Base-by-base conservation (phyloP, 108 stramenopile species). In the Hondaea fermentalgiana region DNA sequence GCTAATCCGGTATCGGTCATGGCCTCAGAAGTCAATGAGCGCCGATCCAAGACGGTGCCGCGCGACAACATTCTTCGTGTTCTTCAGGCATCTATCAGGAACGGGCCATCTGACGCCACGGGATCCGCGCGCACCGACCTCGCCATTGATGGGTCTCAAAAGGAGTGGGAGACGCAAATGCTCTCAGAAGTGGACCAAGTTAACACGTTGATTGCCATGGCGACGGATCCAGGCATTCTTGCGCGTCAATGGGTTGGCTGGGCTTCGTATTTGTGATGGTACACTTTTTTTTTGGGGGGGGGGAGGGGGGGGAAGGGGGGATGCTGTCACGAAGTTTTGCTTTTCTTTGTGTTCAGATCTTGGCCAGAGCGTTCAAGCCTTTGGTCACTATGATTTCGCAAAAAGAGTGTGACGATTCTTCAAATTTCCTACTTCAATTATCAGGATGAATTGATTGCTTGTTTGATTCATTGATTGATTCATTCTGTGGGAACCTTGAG, bases 181-280 rank as follows among this genome's bases (percentile, higher is more conserved):
- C 57, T 91, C 42, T 53, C 87, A 29, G 92, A 90, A 88, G n/a
- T 23, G 12, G 90, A 88, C 6, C 93, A 94, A 87, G 93, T 94
- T 43, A 87, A 92, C 14, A 88, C 89, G 29, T 71, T 94, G 35
- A 87, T 94, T 2, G 88, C 87, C 47, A 90, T 94, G 23, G 93
- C 93, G 17, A 92, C 93, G 4, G 93, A 94, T 45, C 91, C 93
- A 42, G 72, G 92, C 43, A 88, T 92, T 6, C 90, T 93, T 3
- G 88, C 87, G 43, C 91, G 93, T 21, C 92, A 92, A 44, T 94
- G 89, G 88, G 14, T 60, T 5, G 93, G 93, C 49, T 59, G 93
- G 25, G 45, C 92, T 43, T 58, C 91, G 6, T 93, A 88, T 90
- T 42, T 93, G 6, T 92, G 58, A 28, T 28, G 28, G 28, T 28